Base-by-base conservation (phyloP, 768 basidiomycete genomes). In the Mycena sanguinolenta region DNA sequence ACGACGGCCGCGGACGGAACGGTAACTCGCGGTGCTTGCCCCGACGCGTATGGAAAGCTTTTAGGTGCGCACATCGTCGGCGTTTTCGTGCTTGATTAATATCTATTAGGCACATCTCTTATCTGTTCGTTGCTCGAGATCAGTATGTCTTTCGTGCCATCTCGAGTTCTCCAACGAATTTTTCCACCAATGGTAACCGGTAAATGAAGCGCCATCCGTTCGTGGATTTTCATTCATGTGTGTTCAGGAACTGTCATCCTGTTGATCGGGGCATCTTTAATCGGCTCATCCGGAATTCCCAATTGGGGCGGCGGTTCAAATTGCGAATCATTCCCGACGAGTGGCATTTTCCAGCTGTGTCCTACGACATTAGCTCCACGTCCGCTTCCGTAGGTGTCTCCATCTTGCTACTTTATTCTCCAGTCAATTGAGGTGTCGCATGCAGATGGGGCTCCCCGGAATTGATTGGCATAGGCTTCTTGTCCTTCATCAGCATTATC, bases 301-400 rank as follows among this genome's bases (percentile, higher is more conserved):
- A 90, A 95, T 79, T 96, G 95, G 95, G 95, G 91, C 50, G 94
- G 94, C 36, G 94, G 95, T 19, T 90, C 91, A 9, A 94, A 93
- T 67, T 96, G 95, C 77, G 81, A 84, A 55, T 69, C 69, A 5
- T 85, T 89, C n/a, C 93, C 92, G 1, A 81, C 82, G 3, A 87
- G 84, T 9, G 92, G 93, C 2, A 86, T 92, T 64, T 95, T 92
- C 77, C 78, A 82, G 66, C 82, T 94, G 2, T 96, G 94, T 74
- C 95, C 93, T 0, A 90, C 86, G 16, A 92, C 90, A 55, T 79
- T 81, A 34, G 92, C 93, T 10, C 93, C 93, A 4, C 82, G 89
- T 2, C 89, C 95, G 0, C 86, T 92, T 30, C 90, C 85, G 27
- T 53, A 25, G 6, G 50, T 52, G 25, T 17, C 13, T 14, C 14